Percentiles rank a stretch among this genome's conserved stretches.
Evolutionary conservation across 139 green algal genomes (phyloP).

Genomic region (Chlorella sp.): DNA sequence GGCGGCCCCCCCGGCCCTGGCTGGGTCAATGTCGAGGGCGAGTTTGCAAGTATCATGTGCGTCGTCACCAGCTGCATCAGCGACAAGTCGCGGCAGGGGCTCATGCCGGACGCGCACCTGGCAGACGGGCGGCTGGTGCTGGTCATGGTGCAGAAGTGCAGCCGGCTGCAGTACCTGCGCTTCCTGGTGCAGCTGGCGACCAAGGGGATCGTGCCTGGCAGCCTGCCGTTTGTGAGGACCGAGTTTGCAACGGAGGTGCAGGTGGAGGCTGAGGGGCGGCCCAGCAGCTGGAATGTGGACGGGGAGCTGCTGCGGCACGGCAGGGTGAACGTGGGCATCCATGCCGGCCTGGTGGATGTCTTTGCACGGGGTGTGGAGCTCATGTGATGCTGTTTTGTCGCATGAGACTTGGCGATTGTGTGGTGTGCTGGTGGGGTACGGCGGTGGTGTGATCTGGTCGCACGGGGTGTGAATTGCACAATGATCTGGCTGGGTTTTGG

Average conservation of each 20-base stretch:
- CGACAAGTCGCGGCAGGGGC: constrained; percentile 55
- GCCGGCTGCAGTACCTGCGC: constrained; percentile 51
- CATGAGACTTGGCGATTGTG: no score
- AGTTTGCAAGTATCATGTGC: constrained; percentile 63
- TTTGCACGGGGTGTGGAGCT: constrained; percentile 63
- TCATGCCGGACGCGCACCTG: constrained; percentile 56
- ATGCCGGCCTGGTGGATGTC: constrained; percentile 33
- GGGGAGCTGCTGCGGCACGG: constrained; percentile 59
- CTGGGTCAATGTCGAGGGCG: constrained; percentile 47
- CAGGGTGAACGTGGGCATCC: constrained; percentile 7
- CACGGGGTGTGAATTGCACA: no score
- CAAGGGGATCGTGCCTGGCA: constrained; percentile 27
- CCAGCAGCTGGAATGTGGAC: constrained; percentile 71
- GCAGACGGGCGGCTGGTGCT: constrained; percentile 67
- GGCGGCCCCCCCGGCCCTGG: no score
- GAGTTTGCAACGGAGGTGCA: constrained; percentile 10
- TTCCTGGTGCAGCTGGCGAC: constrained; percentile 60
- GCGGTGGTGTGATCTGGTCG: no score
- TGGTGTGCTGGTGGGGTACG: no score
- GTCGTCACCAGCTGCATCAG: constrained; percentile 64
- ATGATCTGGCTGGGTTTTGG: no score
- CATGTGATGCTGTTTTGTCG: no score
- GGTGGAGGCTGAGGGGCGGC: not conserved
- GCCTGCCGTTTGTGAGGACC: constrained; percentile 2
- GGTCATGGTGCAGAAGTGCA: constrained; percentile 62